A percentile compares a stretch with the other conserved stretches of the same genome.
These are phyloP conservation scores for Candida vartiovaarae DNA, from an alignment of 805 yeast species.

Conservation along the genomic window DNA sequence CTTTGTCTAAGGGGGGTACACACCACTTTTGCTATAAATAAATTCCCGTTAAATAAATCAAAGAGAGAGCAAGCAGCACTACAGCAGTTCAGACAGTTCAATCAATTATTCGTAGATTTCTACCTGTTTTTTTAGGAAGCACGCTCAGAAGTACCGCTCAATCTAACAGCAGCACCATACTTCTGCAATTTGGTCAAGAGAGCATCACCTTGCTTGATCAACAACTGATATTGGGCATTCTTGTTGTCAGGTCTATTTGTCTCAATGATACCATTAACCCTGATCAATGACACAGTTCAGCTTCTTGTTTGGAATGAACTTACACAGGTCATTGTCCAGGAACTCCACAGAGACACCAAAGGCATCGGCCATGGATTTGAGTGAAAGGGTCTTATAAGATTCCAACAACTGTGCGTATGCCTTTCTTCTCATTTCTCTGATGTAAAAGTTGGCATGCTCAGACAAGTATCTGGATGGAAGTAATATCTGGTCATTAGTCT, in stretches of 20 bases:
- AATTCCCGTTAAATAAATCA: no score
- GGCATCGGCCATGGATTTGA: constrained; percentile 89
- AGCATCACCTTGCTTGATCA: constrained; percentile 89
- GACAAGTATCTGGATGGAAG: constrained; percentile 58
- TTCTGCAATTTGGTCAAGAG: constrained; percentile 91
- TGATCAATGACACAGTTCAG: constrained; percentile 92
- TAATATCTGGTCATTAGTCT: constrained; percentile 68
- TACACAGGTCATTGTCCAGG: constrained; percentile 79
- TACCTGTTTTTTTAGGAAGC: constrained; percentile 14
- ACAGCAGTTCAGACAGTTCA: neutral
- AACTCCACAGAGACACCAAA: constrained; percentile 88
- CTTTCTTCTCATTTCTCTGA: constrained; percentile 90
- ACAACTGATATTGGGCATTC: constrained; percentile 82
- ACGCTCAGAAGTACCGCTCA: constrained; percentile 87
- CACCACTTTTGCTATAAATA: neutral
- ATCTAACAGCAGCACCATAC: constrained; percentile 94
- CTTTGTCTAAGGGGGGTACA: constrained; percentile 24
- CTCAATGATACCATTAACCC: constrained; percentile 90
- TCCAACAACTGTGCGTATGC: constrained; percentile 92
- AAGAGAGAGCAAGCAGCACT: neutral
- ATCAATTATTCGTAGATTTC: neutral
- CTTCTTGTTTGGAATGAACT: constrained; percentile 88
- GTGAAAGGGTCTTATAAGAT: constrained; percentile 83
- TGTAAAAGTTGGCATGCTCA: constrained; percentile 75
- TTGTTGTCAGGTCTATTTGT: constrained; percentile 96